A percentile compares a stretch with the other conserved stretches of the same genome.
Evolutionary conservation across 257 asterid genomes (phyloP).

Genomic region (Solanum sparsipilum): DNA sequence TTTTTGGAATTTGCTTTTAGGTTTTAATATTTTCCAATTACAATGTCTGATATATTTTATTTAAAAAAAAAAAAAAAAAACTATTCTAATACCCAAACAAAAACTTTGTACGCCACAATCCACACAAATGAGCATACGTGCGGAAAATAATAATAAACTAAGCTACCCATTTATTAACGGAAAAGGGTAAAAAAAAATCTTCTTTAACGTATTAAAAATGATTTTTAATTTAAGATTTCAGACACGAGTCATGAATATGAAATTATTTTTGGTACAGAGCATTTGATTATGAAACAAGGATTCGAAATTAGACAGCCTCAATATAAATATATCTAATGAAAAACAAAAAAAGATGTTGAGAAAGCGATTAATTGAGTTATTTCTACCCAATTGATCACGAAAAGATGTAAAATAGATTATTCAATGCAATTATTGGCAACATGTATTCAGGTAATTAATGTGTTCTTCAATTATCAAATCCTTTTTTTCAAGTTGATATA

Average conservation of each 20-base stretch:
- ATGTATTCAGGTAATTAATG: background rate
- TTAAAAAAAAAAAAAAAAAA: background rate
- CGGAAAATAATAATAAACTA: background rate
- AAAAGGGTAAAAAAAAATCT: too few relatives aligned
- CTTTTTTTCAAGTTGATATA: background rate
- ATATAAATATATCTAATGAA: too few relatives aligned
- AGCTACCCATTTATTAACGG: background rate
- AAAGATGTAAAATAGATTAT: background rate
- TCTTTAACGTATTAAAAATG: background rate
- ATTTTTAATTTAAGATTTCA: background rate
- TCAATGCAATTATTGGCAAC: background rate
- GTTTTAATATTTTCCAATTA: background rate
- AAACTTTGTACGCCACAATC: background rate
- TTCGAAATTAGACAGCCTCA: too few relatives aligned
- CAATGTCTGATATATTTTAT: background rate
- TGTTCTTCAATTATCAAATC: background rate
- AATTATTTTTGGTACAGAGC: background rate
- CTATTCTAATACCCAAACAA: constrained; percentile 4
- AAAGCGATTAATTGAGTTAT: background rate
- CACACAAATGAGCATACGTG: background rate
- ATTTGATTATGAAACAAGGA: too few relatives aligned
- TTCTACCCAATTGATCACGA: background rate
- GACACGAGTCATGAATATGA: rapidly evolving
- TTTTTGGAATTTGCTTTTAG: background rate
- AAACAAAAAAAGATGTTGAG: background rate